phyloP scores from a whole-genome alignment of 371 early-diverging fungal species.

The Conidiobolus incongruus region DNA sequence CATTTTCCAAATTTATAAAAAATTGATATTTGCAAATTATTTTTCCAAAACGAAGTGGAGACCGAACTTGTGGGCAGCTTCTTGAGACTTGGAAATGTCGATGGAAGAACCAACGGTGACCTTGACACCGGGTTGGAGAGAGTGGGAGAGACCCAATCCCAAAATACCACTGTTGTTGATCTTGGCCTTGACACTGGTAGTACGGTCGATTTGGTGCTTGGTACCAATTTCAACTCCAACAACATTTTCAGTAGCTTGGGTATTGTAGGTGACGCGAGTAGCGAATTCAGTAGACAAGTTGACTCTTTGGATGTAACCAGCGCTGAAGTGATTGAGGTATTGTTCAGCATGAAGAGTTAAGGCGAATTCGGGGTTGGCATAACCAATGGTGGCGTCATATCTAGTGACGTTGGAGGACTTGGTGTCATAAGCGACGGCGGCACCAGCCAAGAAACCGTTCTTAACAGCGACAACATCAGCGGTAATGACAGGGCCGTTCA shows the following conservation, averaged over 20 bases:
- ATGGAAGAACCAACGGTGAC: slow-evolving; percentile 75
- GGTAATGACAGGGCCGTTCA: slow-evolving; percentile 57
- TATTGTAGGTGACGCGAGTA: slow-evolving; percentile 80
- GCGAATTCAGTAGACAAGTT: slow-evolving; percentile 76
- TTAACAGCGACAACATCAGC: slow-evolving; percentile 47
- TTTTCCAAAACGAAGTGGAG: slow-evolving; percentile 1
- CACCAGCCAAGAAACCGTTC: slow-evolving; percentile 75
- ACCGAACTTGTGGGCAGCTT: slow-evolving; percentile 92
- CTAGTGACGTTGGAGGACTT: slow-evolving; percentile 60
- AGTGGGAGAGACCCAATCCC: slow-evolving; percentile 83
- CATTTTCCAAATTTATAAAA: too few species aligned
- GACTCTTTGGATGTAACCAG: slow-evolving; percentile 91
- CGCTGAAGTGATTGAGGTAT: slow-evolving; percentile 45
- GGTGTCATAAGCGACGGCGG: slow-evolving; percentile 81
- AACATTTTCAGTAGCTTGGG: slow-evolving; percentile 25
- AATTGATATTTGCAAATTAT: neutral
- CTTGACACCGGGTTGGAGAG: slow-evolving; percentile 86
- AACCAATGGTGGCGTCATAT: slow-evolving; percentile 71
- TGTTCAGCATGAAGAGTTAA: slow-evolving; percentile 43
- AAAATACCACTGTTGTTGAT: slow-evolving; percentile 82
- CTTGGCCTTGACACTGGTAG: slow-evolving; percentile 88
- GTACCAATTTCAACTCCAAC: slow-evolving; percentile 88
- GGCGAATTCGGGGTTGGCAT: slow-evolving; percentile 64
- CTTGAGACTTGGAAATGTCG: slow-evolving; percentile 74
- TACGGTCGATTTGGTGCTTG: slow-evolving; percentile 73